phyloP scores from a whole-genome alignment of 257 asterid genomes.

The Lavandula angustifolia region DNA sequence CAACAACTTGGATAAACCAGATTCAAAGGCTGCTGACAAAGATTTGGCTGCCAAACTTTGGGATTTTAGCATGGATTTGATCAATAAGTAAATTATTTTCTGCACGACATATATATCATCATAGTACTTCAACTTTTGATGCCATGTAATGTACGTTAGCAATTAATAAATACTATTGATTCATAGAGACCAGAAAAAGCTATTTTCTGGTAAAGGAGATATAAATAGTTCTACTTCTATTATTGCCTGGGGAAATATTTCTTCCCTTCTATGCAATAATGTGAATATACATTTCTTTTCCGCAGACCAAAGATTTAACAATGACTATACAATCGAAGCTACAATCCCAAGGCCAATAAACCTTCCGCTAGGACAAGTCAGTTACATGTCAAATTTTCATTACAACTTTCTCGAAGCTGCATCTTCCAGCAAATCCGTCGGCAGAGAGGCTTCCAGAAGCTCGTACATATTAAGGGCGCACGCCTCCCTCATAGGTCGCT shows the following conservation, averaged over 20 bases:
- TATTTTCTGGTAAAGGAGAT: background rate
- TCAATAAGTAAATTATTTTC: conserved; percentile 24
- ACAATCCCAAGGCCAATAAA: conserved; percentile 39
- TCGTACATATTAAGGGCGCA: conserved; percentile 30
- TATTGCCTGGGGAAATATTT: conserved; percentile 42
- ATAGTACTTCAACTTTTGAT: too few species aligned
- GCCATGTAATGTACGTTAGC: too few species aligned
- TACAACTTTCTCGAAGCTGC: conserved; percentile 44
- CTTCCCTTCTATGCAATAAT: conserved; percentile 48
- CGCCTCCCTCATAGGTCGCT: background rate
- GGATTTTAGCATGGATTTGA: conserved; percentile 65
- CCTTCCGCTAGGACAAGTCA: conserved; percentile 36
- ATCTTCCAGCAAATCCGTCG: background rate
- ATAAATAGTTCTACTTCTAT: conserved; percentile 46
- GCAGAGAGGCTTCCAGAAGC: conserved; percentile 13
- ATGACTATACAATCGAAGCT: conserved; percentile 55
- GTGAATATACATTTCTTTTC: conserved; percentile 51
- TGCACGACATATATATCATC: background rate
- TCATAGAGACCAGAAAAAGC: too few species aligned
- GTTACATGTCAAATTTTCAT: conserved; percentile 33
- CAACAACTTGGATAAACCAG: conserved; percentile 57
- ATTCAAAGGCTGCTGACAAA: conserved; percentile 41
- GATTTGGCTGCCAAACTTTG: conserved; percentile 67
- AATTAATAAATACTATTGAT: too few species aligned
- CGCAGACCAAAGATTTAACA: conserved; percentile 38